A percentile compares a stretch with the other conserved stretches of the same genome.
phyloP scores from a whole-genome alignment of 495 filamentous ascomycete genomes.

The Sporormia fimetaria region DNA sequence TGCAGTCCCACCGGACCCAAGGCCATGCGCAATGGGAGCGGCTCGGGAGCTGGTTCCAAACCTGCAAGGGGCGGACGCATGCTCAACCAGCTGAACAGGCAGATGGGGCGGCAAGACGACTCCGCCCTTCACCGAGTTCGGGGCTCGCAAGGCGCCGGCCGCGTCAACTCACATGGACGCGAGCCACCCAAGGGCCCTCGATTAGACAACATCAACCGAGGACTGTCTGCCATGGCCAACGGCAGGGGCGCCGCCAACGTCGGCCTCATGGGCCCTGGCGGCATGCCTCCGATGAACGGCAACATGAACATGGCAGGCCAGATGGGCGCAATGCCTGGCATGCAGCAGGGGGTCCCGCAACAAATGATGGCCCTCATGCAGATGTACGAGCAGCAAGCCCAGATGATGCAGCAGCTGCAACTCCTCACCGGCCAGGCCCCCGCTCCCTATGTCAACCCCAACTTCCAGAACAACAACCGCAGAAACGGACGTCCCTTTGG shows the following conservation, averaged over 20 bases:
- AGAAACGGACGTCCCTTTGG: constrained; percentile 30
- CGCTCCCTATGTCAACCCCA: constrained; percentile 43
- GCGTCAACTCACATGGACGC: constrained; percentile 64
- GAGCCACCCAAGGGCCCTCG: constrained; percentile 64
- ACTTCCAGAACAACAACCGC: constrained; percentile 39
- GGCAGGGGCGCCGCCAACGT: constrained; percentile 40
- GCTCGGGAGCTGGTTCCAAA: constrained; percentile 1
- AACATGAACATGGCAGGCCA: constrained; percentile 35
- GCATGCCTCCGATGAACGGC: constrained; percentile 15
- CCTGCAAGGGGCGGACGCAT: constrained; percentile 50
- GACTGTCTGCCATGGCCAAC: constrained; percentile 26
- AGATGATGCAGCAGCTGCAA: constrained; percentile 73
- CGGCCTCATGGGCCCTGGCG: background rate
- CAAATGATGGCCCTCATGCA: constrained; percentile 71
- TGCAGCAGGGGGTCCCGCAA: constrained; percentile 45
- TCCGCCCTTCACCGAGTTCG: constrained; percentile 71
- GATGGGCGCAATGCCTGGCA: constrained; percentile 33
- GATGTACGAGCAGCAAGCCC: constrained; percentile 81
- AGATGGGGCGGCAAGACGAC: constrained; percentile 68
- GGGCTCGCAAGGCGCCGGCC: constrained; percentile 55
- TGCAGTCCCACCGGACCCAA: constrained; percentile 87
- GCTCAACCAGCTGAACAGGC: constrained; percentile 75
- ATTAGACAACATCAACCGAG: constrained; percentile 28
- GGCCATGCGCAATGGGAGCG: constrained; percentile 75
- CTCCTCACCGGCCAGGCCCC: constrained; percentile 38